Percentiles rank a stretch among this genome's conserved stretches.
Conservation (phyloP, 1,284 basidiomycete species). For the Inonotus obliquus region DNA sequence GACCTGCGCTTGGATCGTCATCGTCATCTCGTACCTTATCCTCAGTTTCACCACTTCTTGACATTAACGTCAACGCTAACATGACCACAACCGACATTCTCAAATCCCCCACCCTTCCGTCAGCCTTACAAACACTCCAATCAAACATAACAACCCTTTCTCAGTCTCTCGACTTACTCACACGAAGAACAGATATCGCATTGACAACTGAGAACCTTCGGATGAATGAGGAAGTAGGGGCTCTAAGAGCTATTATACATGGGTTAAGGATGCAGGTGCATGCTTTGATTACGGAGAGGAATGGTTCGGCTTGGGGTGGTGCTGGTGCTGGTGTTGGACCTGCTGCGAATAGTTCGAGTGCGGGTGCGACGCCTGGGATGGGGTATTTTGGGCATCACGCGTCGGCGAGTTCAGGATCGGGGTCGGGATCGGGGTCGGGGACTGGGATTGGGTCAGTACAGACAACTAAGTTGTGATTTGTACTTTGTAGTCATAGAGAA, state of each 20-base stretch:
- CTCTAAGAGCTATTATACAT: conserved; percentile 67
- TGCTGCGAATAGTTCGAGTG: neutral
- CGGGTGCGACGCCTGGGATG: neutral
- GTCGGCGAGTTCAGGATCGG: too few species aligned
- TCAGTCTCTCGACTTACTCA: conserved; percentile 57
- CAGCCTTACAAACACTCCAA: conserved; percentile 52
- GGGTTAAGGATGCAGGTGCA: conserved; percentile 76
- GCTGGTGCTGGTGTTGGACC: neutral
- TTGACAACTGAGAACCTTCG: conserved; percentile 68
- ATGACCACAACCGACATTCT: conserved; percentile 36
- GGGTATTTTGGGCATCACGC: conserved; percentile 2
- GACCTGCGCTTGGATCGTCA: neutral
- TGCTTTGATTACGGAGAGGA: conserved; percentile 15
- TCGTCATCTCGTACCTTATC: neutral
- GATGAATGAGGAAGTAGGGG: conserved; percentile 72
- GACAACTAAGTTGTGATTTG: conserved; percentile 15
- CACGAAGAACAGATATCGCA: conserved; percentile 58
- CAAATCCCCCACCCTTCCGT: conserved; percentile 54
- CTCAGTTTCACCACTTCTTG: conserved; percentile 12
- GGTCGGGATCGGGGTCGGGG: too few species aligned
- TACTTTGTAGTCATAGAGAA: too few species aligned
- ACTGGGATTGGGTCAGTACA: too few species aligned
- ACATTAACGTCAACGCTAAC: conserved; percentile 24
- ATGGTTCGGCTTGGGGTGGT: neutral
- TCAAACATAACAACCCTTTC: conserved; percentile 57